phyloP scores from a whole-genome alignment of 371 early-diverging fungal genomes.

The Mortierella sp. region DNA sequence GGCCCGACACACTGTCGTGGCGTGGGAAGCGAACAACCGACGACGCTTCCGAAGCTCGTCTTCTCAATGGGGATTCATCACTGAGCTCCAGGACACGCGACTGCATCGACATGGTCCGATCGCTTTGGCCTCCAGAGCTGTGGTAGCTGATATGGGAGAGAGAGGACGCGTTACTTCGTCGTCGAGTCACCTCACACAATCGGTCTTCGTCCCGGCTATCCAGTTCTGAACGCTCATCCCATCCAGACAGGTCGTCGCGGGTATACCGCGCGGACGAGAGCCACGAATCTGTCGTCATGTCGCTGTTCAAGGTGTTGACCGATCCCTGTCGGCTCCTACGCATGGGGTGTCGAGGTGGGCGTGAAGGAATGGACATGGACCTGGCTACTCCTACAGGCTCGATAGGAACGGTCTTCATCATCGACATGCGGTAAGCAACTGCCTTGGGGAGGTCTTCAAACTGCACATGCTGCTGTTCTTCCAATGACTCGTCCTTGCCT shows the following conservation, averaged over 20 bases:
- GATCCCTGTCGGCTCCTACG: slow-evolving; percentile 44
- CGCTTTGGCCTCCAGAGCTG: slow-evolving; percentile 15
- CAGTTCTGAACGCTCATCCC: slow-evolving; percentile 20
- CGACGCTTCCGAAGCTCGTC: slow-evolving; percentile 5
- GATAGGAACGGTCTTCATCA: slow-evolving; percentile 50
- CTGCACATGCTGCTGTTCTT: slow-evolving; percentile 46
- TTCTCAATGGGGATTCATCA: not conserved
- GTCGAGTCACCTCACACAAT: slow-evolving; percentile 7
- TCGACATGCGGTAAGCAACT: slow-evolving; percentile 48
- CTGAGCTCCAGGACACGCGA: not conserved
- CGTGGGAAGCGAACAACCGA: not conserved
- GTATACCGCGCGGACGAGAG: slow-evolving; percentile 31
- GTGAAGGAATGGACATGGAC: slow-evolving; percentile 9
- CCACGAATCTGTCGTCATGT: slow-evolving; percentile 49
- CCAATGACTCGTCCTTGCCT: not conserved
- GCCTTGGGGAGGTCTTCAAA: slow-evolving; percentile 50
- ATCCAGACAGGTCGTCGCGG: slow-evolving; percentile 45
- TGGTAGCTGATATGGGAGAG: not conserved
- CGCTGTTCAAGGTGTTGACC: slow-evolving; percentile 28
- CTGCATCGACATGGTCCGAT: slow-evolving; percentile 20
- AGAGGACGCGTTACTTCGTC: slow-evolving; percentile 17
- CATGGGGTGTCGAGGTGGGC: slow-evolving; percentile 52
- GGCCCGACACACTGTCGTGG: not conserved
- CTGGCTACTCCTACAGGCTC: slow-evolving; percentile 30
- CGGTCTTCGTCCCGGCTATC: slow-evolving; percentile 1